Evolutionary conservation across 2,329 filamentous ascomycete species (phyloP).

Genomic region (Fusarium camptoceras): DNA sequence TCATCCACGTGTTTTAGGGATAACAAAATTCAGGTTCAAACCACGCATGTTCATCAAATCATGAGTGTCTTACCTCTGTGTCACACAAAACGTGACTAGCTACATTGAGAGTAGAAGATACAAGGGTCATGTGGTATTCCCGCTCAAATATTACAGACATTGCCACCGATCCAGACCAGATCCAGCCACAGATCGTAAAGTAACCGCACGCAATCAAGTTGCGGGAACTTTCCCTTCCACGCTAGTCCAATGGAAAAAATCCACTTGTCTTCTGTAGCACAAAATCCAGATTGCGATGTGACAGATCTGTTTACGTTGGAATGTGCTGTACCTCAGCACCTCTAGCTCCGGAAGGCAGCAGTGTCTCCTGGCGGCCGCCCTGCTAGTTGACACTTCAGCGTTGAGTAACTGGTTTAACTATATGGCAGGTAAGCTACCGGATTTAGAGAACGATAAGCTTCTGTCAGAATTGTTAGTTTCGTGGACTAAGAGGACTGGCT

Average conservation of each 20-base stretch:
- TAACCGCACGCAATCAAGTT: conserved; percentile 8
- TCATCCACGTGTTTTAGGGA: neutral
- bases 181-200: neutral
- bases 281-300: neutral
- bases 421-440: neutral
- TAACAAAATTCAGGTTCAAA: neutral
- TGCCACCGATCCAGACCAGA: neutral
- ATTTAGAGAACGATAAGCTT: conserved; percentile 9
- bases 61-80: neutral
- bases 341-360: too few species aligned
- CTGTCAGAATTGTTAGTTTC: conserved; percentile 3
- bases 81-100: neutral
- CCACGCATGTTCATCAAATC: too few species aligned
- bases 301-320: neutral
- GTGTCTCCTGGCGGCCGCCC: neutral
- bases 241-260: neutral
- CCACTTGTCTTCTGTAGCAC: conserved; percentile 1
- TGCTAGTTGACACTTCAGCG: neutral
- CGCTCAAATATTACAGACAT: neutral
- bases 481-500: neutral
- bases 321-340: neutral
- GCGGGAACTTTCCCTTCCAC: neutral
- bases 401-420: neutral
- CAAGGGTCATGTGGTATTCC: neutral
- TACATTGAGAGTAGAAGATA: neutral